phyloP scores from a whole-genome alignment of 2,329 filamentous ascomycete genomes.

The Chaetomium globosum region DNA sequence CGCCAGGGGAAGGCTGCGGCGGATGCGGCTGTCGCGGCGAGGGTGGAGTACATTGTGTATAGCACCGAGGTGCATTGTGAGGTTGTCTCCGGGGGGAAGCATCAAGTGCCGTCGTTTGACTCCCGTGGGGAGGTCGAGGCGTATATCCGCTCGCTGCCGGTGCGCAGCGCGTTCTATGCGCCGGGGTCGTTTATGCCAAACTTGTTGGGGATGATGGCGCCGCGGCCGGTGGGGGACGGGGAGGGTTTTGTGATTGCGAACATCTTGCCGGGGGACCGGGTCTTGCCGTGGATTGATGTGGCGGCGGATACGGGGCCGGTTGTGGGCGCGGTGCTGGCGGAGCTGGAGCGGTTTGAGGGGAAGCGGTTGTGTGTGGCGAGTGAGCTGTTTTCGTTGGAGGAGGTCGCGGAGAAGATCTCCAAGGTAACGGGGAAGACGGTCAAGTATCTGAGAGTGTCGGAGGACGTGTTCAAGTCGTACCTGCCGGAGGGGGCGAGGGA shows the following conservation, averaged over 20 bases:
- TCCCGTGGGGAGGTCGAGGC: slow-evolving; percentile 58
- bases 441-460: slow-evolving; percentile 26
- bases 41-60: slow-evolving; percentile 52
- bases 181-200: slow-evolving; percentile 61
- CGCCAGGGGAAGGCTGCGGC: slow-evolving; percentile 48
- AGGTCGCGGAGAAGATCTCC: slow-evolving; percentile 40
- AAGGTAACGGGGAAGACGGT: slow-evolving; percentile 42
- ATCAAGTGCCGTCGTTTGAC: slow-evolving; percentile 56
- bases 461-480: slow-evolving; percentile 24
- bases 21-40: slow-evolving; percentile 49
- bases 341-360: slow-evolving; percentile 33
- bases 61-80: slow-evolving; percentile 49
- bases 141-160: slow-evolving; percentile 55
- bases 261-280: slow-evolving; percentile 30
- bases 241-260: slow-evolving; percentile 13
- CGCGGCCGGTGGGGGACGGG: neutral
- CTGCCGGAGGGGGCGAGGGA: slow-evolving; percentile 30
- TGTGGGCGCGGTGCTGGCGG: slow-evolving; percentile 39
- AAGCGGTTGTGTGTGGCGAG: slow-evolving; percentile 30
- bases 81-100: slow-evolving; percentile 44
- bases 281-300: slow-evolving; percentile 46
- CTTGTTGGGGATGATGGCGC: slow-evolving; percentile 31
- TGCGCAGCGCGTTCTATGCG: slow-evolving; percentile 56
- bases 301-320: slow-evolving; percentile 48
- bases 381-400: slow-evolving; percentile 37